Conservation (phyloP, 768 basidiomycete species). For the Antrodiella citrinella region DNA sequence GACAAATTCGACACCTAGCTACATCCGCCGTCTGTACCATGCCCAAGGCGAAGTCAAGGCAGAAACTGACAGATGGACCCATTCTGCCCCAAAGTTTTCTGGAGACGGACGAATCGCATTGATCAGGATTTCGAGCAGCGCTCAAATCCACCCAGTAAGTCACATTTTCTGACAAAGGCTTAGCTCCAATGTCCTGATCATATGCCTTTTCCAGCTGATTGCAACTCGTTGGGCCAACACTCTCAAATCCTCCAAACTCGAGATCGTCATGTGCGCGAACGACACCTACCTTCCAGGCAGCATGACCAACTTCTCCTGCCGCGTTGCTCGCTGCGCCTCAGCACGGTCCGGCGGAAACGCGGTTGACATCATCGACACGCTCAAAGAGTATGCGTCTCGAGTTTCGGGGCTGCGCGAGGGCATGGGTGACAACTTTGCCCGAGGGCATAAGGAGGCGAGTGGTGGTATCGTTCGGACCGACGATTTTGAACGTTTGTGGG, state of each 20-base stretch:
- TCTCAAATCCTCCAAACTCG: conserved; percentile 25
- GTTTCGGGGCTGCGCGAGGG: conserved; percentile 26
- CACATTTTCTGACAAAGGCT: background rate
- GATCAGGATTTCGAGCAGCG: conserved; percentile 31
- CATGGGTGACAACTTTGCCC: conserved; percentile 37
- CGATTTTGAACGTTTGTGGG: conserved; percentile 20
- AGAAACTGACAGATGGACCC: conserved; percentile 28
- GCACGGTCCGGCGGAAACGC: conserved; percentile 11
- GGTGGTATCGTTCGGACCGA: conserved; percentile 33
- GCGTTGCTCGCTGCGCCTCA: conserved; percentile 29
- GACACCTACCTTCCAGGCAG: conserved; percentile 28
- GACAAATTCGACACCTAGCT: background rate
- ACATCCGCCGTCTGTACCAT: conserved; percentile 23
- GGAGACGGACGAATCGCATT: conserved; percentile 37
- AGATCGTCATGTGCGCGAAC: conserved; percentile 30
- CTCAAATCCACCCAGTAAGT: conserved; percentile 29
- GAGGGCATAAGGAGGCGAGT: conserved; percentile 39
- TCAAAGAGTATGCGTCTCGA: conserved; percentile 29
- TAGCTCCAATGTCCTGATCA: background rate
- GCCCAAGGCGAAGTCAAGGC: conserved; percentile 29
- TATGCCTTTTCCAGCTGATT: conserved; percentile 27
- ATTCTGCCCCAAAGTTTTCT: conserved; percentile 32
- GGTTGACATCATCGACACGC: conserved; percentile 30
- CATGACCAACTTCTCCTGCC: conserved; percentile 33
- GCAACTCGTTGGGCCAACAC: conserved; percentile 38